Conservation (phyloP, 139 green algal species). For the Microglena sp. region DNA sequence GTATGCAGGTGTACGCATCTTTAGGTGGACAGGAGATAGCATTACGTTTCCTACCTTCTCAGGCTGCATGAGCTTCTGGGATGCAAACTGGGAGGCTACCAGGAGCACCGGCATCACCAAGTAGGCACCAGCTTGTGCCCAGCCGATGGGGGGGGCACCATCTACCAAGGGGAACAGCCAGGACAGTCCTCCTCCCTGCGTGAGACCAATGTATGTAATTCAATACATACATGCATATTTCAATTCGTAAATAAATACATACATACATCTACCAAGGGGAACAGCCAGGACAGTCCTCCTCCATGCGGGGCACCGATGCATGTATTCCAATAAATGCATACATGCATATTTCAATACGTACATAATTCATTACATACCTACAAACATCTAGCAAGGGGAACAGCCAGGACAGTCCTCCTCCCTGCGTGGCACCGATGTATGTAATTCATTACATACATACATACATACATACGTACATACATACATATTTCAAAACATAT, state of each 20-base stretch:
- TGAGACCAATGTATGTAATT: not conserved
- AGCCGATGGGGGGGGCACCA: constrained; percentile 84
- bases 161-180: constrained; percentile 83
- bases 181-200: constrained; percentile 27
- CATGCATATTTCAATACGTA: not conserved
- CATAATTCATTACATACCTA: not conserved
- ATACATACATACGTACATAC: too few species aligned
- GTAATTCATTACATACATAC: too few species aligned
- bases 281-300: not conserved
- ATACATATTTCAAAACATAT: too few species aligned
- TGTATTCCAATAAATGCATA: too few species aligned
- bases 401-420: not conserved
- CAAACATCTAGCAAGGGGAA: not conserved
- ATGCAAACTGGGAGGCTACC: constrained; percentile 48
- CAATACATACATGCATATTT: too few species aligned
- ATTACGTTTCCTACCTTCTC: too few species aligned
- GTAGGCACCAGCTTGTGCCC: constrained; percentile 72
- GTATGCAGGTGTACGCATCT: too few species aligned
- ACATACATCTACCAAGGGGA: not conserved
- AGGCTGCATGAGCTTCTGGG: constrained; percentile 42
- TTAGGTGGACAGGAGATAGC: too few species aligned
- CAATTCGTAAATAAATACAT: not conserved
- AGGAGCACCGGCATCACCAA: constrained; percentile 87
- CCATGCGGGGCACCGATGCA: too few species aligned
- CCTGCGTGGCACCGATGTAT: too few species aligned